Base-by-base conservation (phyloP, 1,284 basidiomycete genomes). In the Gomphus bonarii region DNA sequence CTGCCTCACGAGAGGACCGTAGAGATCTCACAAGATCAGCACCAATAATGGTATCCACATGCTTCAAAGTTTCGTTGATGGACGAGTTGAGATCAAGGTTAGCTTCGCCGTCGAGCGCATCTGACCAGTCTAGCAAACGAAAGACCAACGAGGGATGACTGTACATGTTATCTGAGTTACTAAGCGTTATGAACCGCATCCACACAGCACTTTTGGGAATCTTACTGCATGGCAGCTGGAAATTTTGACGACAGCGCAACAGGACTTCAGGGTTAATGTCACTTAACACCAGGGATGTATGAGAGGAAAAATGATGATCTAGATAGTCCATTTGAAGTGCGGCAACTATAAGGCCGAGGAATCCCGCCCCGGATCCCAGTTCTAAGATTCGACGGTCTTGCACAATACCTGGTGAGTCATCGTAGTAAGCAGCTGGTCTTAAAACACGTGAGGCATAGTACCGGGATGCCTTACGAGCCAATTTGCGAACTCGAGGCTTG, bases 301-400 rank as follows among this genome's bases (percentile, higher is more conserved):
- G 22, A 9, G 66, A 67, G 2, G 67, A 62, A 25, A 61, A 57
- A 8, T 60, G 16, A 38, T 16, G 31, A 31, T 33, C 56, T 40
- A 36, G 47, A 46, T 16, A 53, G 54, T 43, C 61, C 35, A 68
- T 63, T 61, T 87, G 85, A 28, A 87, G 64, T 52, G 72, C 73
- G 1, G 81, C 78, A 36, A 79, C 64, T 12, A 88, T 66, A 36
- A 80, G 77, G 1, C 85, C 88, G 8, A 89, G 69, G 61, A 88
- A 84, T n/a, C 88, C 88, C 2, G 73, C 72, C 1, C 88, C 88
- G 16, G 79, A 81, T 12, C 87, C 88, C 1, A 90, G 72, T 65
- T 91, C 88, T 3, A 91, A 73, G 2, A 88, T 71, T 16, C 72
- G 69, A 61, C 73, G 74, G 10, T 66, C 63, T 40, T 61, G 59